A percentile compares a stretch with the other conserved stretches of the same genome.
phyloP scores from a whole-genome alignment of 129 eudicot species.

The Sambucus nigra region DNA sequence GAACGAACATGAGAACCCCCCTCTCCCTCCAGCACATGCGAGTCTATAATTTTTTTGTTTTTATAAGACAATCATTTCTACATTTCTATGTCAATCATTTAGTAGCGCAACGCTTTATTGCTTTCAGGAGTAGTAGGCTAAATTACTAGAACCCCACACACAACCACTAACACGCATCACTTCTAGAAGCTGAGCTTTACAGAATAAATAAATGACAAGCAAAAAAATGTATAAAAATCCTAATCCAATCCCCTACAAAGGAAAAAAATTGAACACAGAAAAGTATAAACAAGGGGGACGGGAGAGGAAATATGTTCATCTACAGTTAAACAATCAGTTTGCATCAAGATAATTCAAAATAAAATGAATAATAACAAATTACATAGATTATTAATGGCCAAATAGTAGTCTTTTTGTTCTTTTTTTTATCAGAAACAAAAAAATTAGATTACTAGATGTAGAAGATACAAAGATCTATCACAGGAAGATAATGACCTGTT shows the following conservation, averaged over 20 bases:
- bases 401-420: too few species aligned
- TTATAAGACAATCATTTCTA: too few species aligned
- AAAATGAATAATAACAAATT: too few species aligned
- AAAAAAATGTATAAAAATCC: background rate
- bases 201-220: background rate
- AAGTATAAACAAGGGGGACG: too few species aligned
- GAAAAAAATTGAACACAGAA: background rate
- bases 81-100: background rate
- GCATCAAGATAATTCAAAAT: too few species aligned
- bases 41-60: background rate
- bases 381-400: too few species aligned
- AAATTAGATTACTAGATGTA: too few species aligned
- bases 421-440: too few species aligned
- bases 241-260: background rate
- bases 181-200: background rate
- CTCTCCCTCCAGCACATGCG: conserved; percentile 1
- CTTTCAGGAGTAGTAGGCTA: background rate
- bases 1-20: conserved; percentile 13
- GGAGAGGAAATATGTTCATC: too few species aligned
- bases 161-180: background rate
- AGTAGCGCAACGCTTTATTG: conserved; percentile 5
- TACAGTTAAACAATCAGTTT: too few species aligned
- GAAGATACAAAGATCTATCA: conserved; percentile 7
- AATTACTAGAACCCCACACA: background rate
- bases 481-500: conserved; percentile 43